Percentiles rank a stretch among this genome's conserved stretches.
Evolutionary conservation across 306 rosid genomes (phyloP).

Genomic region (Alnus glutinosa): DNA sequence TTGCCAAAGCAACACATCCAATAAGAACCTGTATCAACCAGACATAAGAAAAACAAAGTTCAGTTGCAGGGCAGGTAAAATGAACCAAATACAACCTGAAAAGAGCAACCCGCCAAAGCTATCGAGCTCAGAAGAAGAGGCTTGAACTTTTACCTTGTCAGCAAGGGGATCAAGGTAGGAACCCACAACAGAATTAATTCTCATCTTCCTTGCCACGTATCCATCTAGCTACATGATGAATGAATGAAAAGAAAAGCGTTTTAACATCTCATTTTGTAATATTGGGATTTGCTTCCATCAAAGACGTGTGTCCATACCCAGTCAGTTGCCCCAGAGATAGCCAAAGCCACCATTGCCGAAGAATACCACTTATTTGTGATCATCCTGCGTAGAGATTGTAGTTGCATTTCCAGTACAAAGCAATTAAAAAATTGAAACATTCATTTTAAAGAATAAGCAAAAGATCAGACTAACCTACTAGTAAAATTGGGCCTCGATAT

Average conservation of each 20-base stretch:
- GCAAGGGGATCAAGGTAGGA: constrained; percentile 98
- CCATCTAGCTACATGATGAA: constrained; percentile 76
- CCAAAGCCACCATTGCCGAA: constrained; percentile 78
- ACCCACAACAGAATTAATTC: constrained; percentile 89
- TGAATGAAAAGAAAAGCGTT: constrained; percentile 10
- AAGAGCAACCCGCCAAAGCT: constrained; percentile 3
- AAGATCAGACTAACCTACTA: not conserved
- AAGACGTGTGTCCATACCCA: constrained; percentile 56
- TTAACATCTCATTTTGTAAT: not conserved
- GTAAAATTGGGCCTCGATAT: too few relatives aligned
- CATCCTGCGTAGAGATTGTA: constrained; percentile 55
- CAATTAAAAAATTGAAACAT: not conserved
- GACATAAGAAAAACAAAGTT: constrained; percentile 18
- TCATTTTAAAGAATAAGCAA: not conserved
- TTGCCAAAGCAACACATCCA: constrained; percentile 87
- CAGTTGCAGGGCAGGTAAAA: not conserved
- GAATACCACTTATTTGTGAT: constrained; percentile 70
- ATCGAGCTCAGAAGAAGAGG: not conserved
- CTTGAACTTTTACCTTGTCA: constrained; percentile 63
- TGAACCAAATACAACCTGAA: constrained; percentile 9
- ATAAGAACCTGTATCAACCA: constrained; percentile 69
- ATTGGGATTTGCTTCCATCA: not conserved
- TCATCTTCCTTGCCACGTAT: constrained; percentile 83
- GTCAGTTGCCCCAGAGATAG: constrained; percentile 78
- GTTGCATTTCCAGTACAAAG: constrained; percentile 6